Evolutionary conservation across 805 yeast genomes (phyloP), one percentile per base, ranked within the genome.

Genomic region (Metschnikowia arizonensis): DNA sequence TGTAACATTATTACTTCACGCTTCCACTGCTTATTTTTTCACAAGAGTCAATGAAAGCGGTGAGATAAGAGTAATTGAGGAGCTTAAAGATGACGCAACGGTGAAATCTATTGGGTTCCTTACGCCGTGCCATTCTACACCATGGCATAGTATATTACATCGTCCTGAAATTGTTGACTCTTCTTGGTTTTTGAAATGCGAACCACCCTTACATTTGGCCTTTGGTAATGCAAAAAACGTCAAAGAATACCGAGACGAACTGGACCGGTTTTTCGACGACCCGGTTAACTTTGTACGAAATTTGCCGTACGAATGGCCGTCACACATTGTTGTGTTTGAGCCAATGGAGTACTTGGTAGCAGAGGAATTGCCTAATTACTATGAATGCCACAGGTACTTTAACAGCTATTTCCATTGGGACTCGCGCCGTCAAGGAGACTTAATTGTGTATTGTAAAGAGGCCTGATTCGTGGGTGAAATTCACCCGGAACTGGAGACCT

Each of bases 81-180:
- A 69, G 39, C 56, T 90, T 18, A 72, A 81, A 33, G 49, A 57
- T 5, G 48, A 63, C 18, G 60, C 69, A 3, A 54, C 59, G 3
- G 72, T 78, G 8, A 50, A 63, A 7, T 73, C 85, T 1, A 65
- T 90, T 24, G 96, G 97, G 0, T 87, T 93, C 54, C 63, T 93
- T 12, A 88, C 90, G 59, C 99, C 99, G 0, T 93, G 99, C 57
- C 99, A 93, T 63, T 90, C 98, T 0, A 91, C 97, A 0, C 99
- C 99, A 2, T 86, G 93, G 82, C 96, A 88, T 59, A 79, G 93
- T 21, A 81, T 85, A 59, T 64, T 93, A 33, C 96, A 90, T 58
- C 66, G 85, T 18, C 61, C 68, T 8, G 74, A 71, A 23, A 60
- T 68, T 14, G 55, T 55, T 1, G 29, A 47, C 14, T 54, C 60